Evolutionary conservation across 768 basidiomycete species (phyloP).

Genomic region (Tubosaeta sp.): DNA sequence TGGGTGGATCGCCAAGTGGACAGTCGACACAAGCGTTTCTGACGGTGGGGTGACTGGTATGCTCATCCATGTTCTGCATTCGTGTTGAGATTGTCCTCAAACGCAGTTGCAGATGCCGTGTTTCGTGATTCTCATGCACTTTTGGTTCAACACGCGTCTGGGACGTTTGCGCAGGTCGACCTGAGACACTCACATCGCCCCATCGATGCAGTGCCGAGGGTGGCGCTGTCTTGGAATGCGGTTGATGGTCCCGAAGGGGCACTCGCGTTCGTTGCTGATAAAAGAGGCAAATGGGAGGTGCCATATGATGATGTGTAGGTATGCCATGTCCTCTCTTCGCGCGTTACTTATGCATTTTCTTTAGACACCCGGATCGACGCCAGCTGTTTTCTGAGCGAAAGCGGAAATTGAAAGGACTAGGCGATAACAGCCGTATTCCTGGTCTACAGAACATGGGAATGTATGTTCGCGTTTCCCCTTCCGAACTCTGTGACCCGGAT

Average conservation of each 20-base stretch:
- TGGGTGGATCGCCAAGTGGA: conserved; percentile 81
- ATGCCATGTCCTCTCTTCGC: not conserved
- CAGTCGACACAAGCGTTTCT: conserved; percentile 53
- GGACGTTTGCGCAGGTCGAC: conserved; percentile 77
- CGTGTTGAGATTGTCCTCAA: not conserved
- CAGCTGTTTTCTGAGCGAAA: conserved; percentile 24
- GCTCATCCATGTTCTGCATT: conserved; percentile 11
- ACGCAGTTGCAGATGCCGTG: conserved; percentile 46
- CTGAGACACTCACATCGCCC: conserved; percentile 60
- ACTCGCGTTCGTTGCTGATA: conserved; percentile 63
- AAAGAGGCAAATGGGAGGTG: conserved; percentile 50
- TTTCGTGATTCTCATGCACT: conserved; percentile 70
- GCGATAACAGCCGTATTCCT: conserved; percentile 52
- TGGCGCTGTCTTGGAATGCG: conserved; percentile 61
- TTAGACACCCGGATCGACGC: conserved; percentile 36
- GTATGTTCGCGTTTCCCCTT: conserved; percentile 24
- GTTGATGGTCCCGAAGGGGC: conserved; percentile 40
- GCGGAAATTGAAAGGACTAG: conserved; percentile 50
- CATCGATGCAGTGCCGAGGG: conserved; percentile 62
- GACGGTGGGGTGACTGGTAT: conserved; percentile 77
- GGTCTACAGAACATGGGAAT: conserved; percentile 56
- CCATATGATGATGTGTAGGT: conserved; percentile 81
- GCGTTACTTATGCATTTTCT: not conserved
- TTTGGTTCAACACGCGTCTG: conserved; percentile 71
- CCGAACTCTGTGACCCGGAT: conserved; percentile 28